Evolutionary conservation across 2,329 filamentous ascomycete genomes (phyloP), one percentile per base, ranked within the genome.

Genomic region (Cladosporium sp.): DNA sequence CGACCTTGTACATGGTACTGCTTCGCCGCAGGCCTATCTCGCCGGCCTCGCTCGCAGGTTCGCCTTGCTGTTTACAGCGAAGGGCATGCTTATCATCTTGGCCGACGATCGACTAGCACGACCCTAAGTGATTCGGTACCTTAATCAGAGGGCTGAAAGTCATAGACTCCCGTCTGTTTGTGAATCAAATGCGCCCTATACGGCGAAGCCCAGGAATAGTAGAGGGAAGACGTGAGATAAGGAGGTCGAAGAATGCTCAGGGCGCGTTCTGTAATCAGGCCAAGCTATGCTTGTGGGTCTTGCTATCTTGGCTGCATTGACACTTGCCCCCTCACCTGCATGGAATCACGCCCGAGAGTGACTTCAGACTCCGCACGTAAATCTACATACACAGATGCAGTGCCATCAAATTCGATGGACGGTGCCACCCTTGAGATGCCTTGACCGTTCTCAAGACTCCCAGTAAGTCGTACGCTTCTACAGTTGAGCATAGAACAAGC

Each of bases 241-340:
- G 28, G 18, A 18, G 30, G 18, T 32, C 30, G 51, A 54, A 30
- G 51, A 54, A 28, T 54, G 51, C 26, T 30, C 51, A 30, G 51
- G 7, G 14, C 26, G 26, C 10, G 15, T 21, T 30, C 18, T 21
- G 52, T 4, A 30, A 55, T 55, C 28, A 55, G 18, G 30, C 52
- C 28, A 55, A 34, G 52, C 7, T n/a, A 32, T 55, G 52, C 52
- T 55, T 55, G 52, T 55, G 52, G 52, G 30, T 55, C 52, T 55
- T 55, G 52, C 21, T 21, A 55, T 55, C 52, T 30, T 30, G 51
- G 51, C 51, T 32, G 11, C 14, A 28, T 54, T 21, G n/a, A 21
- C n/a, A 47, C 12, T 36, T 36, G 2, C 12, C 34, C 34, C 34
- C 12, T 36, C 34, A 14, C 32, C 32, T 34, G 32, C 34, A 36